Base-by-base conservation (phyloP, 495 filamentous ascomycete genomes). In the Aspergillus ellipticus region DNA sequence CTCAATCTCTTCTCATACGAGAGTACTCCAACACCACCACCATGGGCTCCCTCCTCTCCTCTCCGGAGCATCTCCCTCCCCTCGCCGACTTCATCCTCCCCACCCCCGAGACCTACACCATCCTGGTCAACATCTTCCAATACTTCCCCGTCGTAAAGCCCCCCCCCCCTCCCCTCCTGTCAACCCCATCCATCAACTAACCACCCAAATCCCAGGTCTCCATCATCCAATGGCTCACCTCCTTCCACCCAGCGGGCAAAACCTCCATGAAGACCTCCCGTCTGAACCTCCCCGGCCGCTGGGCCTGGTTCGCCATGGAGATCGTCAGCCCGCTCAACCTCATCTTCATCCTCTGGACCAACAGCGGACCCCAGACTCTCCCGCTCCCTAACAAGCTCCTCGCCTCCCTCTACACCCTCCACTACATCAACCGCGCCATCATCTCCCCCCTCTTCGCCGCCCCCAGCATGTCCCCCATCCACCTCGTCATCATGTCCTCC, bases 241-340 rank as follows among this genome's bases (percentile, higher is more conserved):
- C 81, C 28, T 89, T 79, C 74, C 87, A 92, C 68, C 79, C 79
- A 28, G 81, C 83, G 31, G 94, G 94, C 59, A 97, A 97, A 71
- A 94, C 90, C n/a, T 96, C 90, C 9, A 63, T 74, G 49, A 72
- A 79, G 9, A 56, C 69, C 4, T 90, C 84, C 39, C 74, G 72
- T 15, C 76, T 95, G 71, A 97, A 98, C 70, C 66, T 97, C 24
- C 90, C 91, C n/a, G 94, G 94, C 58, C 88, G 88, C 58, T 74
- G 89, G 26, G 90, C 81, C 51, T 98, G 94, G 94, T 80, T 84
- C 6, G 77, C 81, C 4, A 96, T 97, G 92, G 94, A 98, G 71
- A 72, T 82, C 13, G 82, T 85, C 16, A 90, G 88, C 48, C 88
- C 92, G 49, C 56, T 89, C 3, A 86, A 84, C 41, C 76, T 97